A percentile compares a stretch with the other conserved stretches of the same genome.
These are phyloP conservation scores for Stachybotrys chlorohalonatus DNA, from an alignment of 2,329 filamentous ascomycete species.

Conservation along the genomic window DNA sequence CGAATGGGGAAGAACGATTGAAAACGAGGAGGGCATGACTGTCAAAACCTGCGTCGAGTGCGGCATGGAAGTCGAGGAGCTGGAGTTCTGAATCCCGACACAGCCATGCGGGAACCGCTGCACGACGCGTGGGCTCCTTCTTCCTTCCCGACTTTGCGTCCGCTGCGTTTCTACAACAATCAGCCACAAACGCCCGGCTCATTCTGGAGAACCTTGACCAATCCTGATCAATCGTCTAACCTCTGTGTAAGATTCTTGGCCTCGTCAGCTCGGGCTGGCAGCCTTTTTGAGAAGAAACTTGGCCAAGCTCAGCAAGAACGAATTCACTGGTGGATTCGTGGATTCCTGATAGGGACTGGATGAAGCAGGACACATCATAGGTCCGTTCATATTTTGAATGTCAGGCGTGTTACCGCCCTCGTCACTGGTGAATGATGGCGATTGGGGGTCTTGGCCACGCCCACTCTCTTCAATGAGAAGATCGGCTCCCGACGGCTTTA, in stretches of 20 bases:
- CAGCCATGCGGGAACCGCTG: neutral
- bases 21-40: conserved; percentile 62
- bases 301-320: no score
- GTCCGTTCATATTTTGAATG: no score
- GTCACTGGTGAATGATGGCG: no score
- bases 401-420: no score
- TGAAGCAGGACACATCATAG: no score
- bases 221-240: neutral
- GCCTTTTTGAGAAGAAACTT: no score
- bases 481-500: neutral
- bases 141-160: neutral
- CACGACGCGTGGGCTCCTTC: neutral
- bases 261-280: neutral
- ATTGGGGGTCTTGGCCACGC: no score
- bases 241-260: neutral
- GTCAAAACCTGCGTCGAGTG: conserved; percentile 73
- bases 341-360: no score
- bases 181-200: neutral
- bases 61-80: conserved; percentile 70
- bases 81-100: conserved; percentile 44
- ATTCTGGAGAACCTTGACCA: neutral
- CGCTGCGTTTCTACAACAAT: neutral
- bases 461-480: neutral
- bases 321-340: no score
- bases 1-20: conserved; percentile 69